phyloP scores from a whole-genome alignment of 129 eudicot genomes.

The Scalesia atractyloides region DNA sequence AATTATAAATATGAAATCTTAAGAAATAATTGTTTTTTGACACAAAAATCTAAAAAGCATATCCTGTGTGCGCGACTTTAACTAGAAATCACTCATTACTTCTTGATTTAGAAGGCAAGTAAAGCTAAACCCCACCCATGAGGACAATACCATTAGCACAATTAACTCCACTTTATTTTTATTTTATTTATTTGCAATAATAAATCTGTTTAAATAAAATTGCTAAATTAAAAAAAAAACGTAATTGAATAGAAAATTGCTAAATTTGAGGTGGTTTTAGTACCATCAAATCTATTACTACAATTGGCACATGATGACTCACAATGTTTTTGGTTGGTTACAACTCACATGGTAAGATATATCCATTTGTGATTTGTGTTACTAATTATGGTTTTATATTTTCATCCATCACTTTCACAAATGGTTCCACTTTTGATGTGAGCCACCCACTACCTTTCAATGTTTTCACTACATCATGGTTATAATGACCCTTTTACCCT shows the following conservation, averaged over 20 bases:
- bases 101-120: conserved; percentile 46
- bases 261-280: background rate
- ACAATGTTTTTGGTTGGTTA: background rate
- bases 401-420: conserved; percentile 9
- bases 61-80: conserved; percentile 19
- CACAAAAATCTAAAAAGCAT: conserved; percentile 22
- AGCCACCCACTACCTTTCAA: conserved; percentile 21
- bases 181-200: background rate
- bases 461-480: conserved; percentile 5
- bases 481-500: conserved; percentile 1
- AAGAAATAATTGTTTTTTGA: conserved; percentile 1
- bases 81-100: conserved; percentile 26
- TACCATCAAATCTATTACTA: background rate
- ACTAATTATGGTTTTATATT: background rate
- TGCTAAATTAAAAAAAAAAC: background rate
- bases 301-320: background rate
- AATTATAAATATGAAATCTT: background rate
- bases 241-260: background rate
- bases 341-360: too few relatives aligned
- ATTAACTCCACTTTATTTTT: conserved; percentile 6
- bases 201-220: background rate
- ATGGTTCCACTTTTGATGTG: conserved; percentile 5
- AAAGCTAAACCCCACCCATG: conserved; percentile 24
- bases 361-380: too few relatives aligned
- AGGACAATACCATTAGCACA: background rate